These are phyloP conservation scores for Tylopilus felleus DNA, from an alignment of 768 basidiomycete species.

Conservation along the genomic window DNA sequence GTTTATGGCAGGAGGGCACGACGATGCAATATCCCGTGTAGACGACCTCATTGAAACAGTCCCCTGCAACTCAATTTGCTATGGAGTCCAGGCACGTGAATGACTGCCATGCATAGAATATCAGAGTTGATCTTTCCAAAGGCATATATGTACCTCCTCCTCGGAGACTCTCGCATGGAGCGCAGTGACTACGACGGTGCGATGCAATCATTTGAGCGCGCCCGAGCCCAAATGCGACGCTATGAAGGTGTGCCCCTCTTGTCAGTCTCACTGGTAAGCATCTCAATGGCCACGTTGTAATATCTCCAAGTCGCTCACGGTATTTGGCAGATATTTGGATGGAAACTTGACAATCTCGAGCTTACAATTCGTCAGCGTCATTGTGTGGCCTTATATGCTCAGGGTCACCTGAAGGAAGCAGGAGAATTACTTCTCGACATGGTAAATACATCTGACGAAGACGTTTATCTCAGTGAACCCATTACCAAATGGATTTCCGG, in stretches of 20 bases:
- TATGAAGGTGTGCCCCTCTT: neutral
- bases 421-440: neutral
- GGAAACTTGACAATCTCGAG: neutral
- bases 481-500: too few relatives aligned
- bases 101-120: too few relatives aligned
- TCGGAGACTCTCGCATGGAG: neutral
- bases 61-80: neutral
- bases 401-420: neutral
- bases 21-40: too few relatives aligned
- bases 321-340: neutral
- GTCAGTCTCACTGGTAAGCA: neutral
- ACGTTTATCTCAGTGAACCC: too few relatives aligned
- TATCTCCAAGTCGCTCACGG: neutral
- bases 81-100: neutral
- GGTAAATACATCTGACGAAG: too few relatives aligned
- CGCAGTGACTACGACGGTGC: neutral
- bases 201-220: too few relatives aligned
- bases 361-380: neutral
- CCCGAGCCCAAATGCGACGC: neutral
- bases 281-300: too few relatives aligned
- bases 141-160: neutral
- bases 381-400: neutral
- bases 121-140: too few relatives aligned
- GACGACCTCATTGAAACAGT: too few relatives aligned
- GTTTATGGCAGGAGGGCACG: neutral